These are phyloP conservation scores for Baeospora myosura DNA, from an alignment of 1,284 basidiomycete genomes.

Conservation along the genomic window DNA sequence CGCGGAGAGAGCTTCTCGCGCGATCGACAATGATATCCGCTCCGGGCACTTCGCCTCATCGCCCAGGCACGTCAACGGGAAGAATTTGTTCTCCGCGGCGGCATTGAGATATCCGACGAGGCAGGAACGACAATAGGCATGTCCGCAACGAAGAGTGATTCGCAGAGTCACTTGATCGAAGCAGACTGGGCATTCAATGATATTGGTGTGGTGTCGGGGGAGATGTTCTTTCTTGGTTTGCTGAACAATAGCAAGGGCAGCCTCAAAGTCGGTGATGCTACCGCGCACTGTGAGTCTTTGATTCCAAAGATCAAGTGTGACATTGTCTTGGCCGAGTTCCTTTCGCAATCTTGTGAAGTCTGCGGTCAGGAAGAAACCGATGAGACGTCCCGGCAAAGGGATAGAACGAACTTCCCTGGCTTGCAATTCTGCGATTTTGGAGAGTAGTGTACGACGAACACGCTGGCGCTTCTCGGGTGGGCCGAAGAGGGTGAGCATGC, in stretches of 20 bases:
- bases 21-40: conserved; percentile 42
- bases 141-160: conserved; percentile 50
- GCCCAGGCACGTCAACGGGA: conserved; percentile 64
- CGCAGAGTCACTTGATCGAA: conserved; percentile 46
- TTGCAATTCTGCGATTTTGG: conserved; percentile 35
- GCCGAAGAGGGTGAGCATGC: conserved; percentile 48
- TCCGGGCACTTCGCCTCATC: conserved; percentile 46
- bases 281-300: conserved; percentile 29
- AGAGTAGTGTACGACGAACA: conserved; percentile 37
- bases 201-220: conserved; percentile 11
- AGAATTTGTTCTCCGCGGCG: conserved; percentile 47
- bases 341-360: conserved; percentile 26
- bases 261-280: conserved; percentile 22
- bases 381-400: conserved; percentile 34
- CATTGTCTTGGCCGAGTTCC: conserved; percentile 31
- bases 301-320: conserved; percentile 28
- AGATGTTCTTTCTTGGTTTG: conserved; percentile 24
- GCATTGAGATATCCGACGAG: conserved; percentile 48
- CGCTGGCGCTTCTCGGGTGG: conserved; percentile 27
- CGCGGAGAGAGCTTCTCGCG: conserved; percentile 40
- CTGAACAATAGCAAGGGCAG: conserved; percentile 32
- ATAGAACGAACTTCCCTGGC: conserved; percentile 34
- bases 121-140: conserved; percentile 58
- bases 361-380: conserved; percentile 37
- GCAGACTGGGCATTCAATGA: conserved; percentile 51